A percentile compares a stretch with the other conserved stretches of the same genome.
These are phyloP conservation scores for Sporisorium iseilematis-ciliati DNA, from an alignment of 1,284 basidiomycete genomes.

Conservation along the genomic window DNA sequence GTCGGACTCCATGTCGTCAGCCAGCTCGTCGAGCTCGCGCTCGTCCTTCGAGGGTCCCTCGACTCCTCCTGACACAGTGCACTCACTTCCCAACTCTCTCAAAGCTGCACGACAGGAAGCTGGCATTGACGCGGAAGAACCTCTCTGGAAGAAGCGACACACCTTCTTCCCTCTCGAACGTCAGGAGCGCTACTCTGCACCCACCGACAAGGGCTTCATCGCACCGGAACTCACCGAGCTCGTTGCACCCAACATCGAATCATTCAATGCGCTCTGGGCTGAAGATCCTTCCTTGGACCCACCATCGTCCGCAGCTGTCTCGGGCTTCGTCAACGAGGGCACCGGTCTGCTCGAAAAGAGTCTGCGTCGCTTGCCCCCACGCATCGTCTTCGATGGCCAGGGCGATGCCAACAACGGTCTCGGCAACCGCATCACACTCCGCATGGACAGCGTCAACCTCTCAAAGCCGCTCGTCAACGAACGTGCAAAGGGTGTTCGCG, in stretches of 20 bases:
- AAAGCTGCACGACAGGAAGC: conserved; percentile 48
- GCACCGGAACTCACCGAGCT: conserved; percentile 91
- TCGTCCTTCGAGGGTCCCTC: conserved; percentile 50
- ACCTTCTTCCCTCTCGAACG: conserved; percentile 86
- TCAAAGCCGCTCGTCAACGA: conserved; percentile 89
- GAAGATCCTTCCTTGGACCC: conserved; percentile 63
- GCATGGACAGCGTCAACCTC: conserved; percentile 88
- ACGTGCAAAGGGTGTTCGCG: conserved; percentile 80
- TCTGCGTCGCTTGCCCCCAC: conserved; percentile 85
- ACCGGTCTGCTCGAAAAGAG: conserved; percentile 84
- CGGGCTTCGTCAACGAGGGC: conserved; percentile 77
- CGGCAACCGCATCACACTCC: conserved; percentile 75
- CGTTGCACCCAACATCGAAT: conserved; percentile 92
- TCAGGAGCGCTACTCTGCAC: conserved; percentile 84
- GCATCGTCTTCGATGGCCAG: conserved; percentile 89
- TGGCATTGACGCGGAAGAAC: conserved; percentile 27
- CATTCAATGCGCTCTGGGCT: conserved; percentile 85
- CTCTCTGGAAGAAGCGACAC: conserved; percentile 60
- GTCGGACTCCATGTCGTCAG: conserved; percentile 50
- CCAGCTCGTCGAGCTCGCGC: conserved; percentile 48
- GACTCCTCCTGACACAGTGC: conserved; percentile 42
- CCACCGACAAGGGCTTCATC: conserved; percentile 78
- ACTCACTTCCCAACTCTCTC: conserved; percentile 40
- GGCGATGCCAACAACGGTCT: conserved; percentile 58
- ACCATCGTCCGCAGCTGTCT: conserved; percentile 76